These are phyloP conservation scores for Cubamyces lactineus DNA, from an alignment of 768 basidiomycete genomes.

Conservation along the genomic window DNA sequence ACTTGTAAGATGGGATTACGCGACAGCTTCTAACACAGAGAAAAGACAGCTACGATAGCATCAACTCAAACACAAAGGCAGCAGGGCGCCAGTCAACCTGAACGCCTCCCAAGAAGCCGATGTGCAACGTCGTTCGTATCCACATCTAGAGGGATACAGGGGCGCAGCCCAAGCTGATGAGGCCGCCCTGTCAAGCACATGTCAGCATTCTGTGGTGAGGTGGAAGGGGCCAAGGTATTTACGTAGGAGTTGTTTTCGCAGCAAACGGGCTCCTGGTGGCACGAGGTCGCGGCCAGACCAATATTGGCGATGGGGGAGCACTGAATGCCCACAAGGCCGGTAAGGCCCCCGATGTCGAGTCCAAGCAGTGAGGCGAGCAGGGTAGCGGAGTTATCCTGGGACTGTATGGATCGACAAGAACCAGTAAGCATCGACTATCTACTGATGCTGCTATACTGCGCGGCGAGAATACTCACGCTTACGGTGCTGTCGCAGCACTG, in stretches of 20 bases:
- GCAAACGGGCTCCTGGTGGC: slow-evolving; percentile 25
- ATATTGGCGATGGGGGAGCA: slow-evolving; percentile 31
- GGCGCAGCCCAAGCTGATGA: slow-evolving; percentile 27
- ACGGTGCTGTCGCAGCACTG: slow-evolving; percentile 16
- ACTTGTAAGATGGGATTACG: too few relatives aligned
- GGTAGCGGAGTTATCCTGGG: background rate
- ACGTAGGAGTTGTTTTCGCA: slow-evolving; percentile 30
- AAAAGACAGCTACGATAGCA: background rate
- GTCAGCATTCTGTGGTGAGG: slow-evolving; percentile 19
- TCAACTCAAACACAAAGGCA: background rate
- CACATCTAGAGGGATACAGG: slow-evolving; percentile 20
- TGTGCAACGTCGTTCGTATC: too few relatives aligned
- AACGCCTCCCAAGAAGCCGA: too few relatives aligned
- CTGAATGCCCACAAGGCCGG: slow-evolving; percentile 25
- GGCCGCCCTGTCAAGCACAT: slow-evolving; percentile 22
- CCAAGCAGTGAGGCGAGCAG: slow-evolving; percentile 9
- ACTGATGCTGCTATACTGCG: slow-evolving; percentile 12
- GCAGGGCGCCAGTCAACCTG: too few relatives aligned
- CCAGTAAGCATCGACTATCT: background rate
- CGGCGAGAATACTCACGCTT: slow-evolving; percentile 6
- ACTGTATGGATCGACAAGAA: too few relatives aligned
- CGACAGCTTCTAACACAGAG: too few relatives aligned
- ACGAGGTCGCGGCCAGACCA: slow-evolving; percentile 17
- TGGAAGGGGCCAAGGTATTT: slow-evolving; percentile 21
- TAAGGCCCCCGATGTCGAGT: slow-evolving; percentile 22